Conservation (phyloP, 257 asterid species). For the Plectranthus barbatus region DNA sequence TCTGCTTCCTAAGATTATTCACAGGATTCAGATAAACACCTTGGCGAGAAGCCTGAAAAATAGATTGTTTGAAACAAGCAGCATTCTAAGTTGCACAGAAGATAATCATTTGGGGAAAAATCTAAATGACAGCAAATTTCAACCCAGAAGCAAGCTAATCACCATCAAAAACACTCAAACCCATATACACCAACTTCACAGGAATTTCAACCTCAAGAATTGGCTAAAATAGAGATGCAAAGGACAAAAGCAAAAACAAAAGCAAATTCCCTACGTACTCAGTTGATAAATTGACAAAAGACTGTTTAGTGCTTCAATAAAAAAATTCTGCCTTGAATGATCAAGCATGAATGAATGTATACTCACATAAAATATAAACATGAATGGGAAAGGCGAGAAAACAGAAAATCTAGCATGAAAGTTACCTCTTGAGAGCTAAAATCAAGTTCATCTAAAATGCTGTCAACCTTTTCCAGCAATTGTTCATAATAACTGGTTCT, state of each 20-base stretch:
- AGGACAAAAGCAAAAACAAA: not conserved
- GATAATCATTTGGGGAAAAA: not conserved
- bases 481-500: slow-evolving; percentile 59
- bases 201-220: slow-evolving; percentile 4
- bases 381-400: not conserved
- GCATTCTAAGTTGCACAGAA: not conserved
- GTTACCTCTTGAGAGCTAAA: slow-evolving; percentile 63
- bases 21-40: slow-evolving; percentile 29
- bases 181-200: slow-evolving; percentile 6
- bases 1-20: slow-evolving; percentile 26
- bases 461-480: slow-evolving; percentile 69
- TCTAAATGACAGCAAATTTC: not conserved
- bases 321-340: slow-evolving; percentile 7
- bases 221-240: not conserved
- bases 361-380: not conserved
- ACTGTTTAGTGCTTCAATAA: slow-evolving; percentile 3
- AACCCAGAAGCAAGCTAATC: slow-evolving; percentile 1
- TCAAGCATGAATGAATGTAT: slow-evolving; percentile 8
- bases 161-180: slow-evolving; percentile 3
- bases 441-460: slow-evolving; percentile 43
- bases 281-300: slow-evolving; percentile 5
- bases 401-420: not conserved
- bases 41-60: slow-evolving; percentile 44
- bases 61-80: slow-evolving; percentile 10
- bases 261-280: not conserved